phyloP scores from a whole-genome alignment of 345 rosid genomes.

The Rubroshorea leprosula region DNA sequence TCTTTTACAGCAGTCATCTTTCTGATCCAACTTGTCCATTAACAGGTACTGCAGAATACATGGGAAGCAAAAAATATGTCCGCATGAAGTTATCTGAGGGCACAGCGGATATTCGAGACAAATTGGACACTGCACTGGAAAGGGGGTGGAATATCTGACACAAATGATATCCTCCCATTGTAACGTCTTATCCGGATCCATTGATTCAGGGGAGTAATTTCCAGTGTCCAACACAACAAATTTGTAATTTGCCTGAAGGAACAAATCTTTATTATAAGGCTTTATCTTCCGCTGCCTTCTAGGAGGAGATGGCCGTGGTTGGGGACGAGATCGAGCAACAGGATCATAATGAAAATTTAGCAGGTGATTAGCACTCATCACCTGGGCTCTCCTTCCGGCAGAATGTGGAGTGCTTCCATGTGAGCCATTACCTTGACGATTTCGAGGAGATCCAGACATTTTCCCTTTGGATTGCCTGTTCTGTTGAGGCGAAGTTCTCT shows the following conservation, averaged over 20 bases:
- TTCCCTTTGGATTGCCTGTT: conserved; percentile 46
- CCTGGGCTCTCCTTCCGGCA: conserved; percentile 66
- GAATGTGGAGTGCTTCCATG: conserved; percentile 40
- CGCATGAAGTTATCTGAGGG: conserved; percentile 92
- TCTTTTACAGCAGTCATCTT: conserved; percentile 59
- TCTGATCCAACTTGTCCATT: conserved; percentile 66
- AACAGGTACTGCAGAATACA: conserved; percentile 74
- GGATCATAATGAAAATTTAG: conserved; percentile 95
- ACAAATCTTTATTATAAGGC: conserved; percentile 86
- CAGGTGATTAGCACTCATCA: conserved; percentile 71
- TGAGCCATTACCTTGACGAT: conserved; percentile 35
- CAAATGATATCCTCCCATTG: conserved; percentile 89
- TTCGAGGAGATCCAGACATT: conserved; percentile 32
- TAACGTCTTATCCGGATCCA: conserved; percentile 91
- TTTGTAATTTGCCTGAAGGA: conserved; percentile 94
- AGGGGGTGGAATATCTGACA: conserved; percentile 76
- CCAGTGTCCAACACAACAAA: conserved; percentile 84
- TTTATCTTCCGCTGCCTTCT: conserved; percentile 56
- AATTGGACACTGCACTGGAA: conserved; percentile 84
- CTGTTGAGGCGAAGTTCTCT: conserved; percentile 30
- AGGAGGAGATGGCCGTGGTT: conserved; percentile 44
- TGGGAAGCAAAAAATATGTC: conserved; percentile 96
- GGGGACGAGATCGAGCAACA: conserved; percentile 49
- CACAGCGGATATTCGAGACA: conserved; percentile 90
- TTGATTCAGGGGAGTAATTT: conserved; percentile 47